Evolutionary conservation across 495 filamentous ascomycete genomes (phyloP).

Genomic region (Amniculicola lignicola): DNA sequence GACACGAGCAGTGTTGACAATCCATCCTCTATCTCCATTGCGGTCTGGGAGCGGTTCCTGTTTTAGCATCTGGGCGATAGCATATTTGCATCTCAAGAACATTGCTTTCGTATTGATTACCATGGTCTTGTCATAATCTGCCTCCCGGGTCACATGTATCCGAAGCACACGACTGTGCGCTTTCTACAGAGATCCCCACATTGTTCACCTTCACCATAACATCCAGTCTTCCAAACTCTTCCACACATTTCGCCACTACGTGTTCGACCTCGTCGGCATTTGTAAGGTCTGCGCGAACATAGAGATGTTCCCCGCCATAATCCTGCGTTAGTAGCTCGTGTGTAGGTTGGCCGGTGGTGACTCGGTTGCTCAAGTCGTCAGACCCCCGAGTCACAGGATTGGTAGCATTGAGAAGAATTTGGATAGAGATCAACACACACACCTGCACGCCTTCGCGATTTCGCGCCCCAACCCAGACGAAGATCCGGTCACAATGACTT

Average conservation of each 20-base stretch:
- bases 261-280: constrained; percentile 39
- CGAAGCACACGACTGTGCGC: constrained; percentile 24
- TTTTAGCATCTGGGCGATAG: constrained; percentile 50
- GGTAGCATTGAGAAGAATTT: constrained; percentile 22
- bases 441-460: constrained; percentile 35
- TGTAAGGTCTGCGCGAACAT: constrained; percentile 43
- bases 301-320: constrained; percentile 38
- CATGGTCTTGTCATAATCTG: constrained; percentile 48
- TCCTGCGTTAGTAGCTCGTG: constrained; percentile 33
- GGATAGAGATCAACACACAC: constrained; percentile 35
- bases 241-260: constrained; percentile 42
- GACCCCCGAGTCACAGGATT: constrained; percentile 7
- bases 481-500: constrained; percentile 36
- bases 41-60: constrained; percentile 44
- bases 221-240: constrained; percentile 47
- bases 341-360: constrained; percentile 31
- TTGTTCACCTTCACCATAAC: constrained; percentile 58
- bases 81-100: constrained; percentile 54
- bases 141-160: constrained; percentile 45
- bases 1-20: constrained; percentile 53
- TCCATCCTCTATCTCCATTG: constrained; percentile 54
- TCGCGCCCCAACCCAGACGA: constrained; percentile 39
- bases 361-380: constrained; percentile 12
- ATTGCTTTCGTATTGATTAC: constrained; percentile 47
- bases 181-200: constrained; percentile 46